Evolutionary conservation across 352 stramenopile species (phyloP), one percentile per base, ranked within the genome.

Genomic region (Phytophthora macrochlamydospora): DNA sequence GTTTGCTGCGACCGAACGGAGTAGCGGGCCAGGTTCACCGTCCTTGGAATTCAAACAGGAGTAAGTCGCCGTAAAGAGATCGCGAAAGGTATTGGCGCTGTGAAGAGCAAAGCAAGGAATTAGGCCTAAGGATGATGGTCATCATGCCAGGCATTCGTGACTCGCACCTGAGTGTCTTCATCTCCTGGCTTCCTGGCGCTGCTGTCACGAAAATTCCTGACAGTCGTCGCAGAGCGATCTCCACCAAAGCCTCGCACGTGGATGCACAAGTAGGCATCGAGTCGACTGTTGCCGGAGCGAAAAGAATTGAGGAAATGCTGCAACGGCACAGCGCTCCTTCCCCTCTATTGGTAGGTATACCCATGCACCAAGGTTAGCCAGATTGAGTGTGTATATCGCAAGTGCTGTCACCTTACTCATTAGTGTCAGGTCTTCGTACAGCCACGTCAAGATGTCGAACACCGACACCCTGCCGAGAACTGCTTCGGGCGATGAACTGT

Each of bases 291-390:
- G 73, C 59, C 12, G 83, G 79, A 6, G 55, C 31, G 45, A 75
- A 81, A 88, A 89, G 56, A 87, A 73, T n/a, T 76, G 60, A 6
- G 73, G 76, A 35, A 90, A 90, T 0, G 76, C 68, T 29, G 66
- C 54, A 2, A 90, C 56, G n/a, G 70, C 69, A 46, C 63, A 69
- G 13, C 28, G 57, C 24, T 79, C 67, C 45, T 78, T 71, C 2
- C 70, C 76, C 33, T 74, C 76, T 84, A 33, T 33, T 51, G 32
- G 40, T 11, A 51, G 8, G 18, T 24, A 24, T 24, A 24, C 14
- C 40, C 13, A 60, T 46, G 2, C 33, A 59, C 28, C 44, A 8
- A 24, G 2, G 40, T 66, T 51, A 58, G 32, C 59, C 4, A 33
- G 12, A 51, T 55, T 12, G 33, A n/a, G 13, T 5, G 12, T 8